Evolutionary conservation across 345 rosid species (phyloP).

Genomic region (Alliaria petiolata): DNA sequence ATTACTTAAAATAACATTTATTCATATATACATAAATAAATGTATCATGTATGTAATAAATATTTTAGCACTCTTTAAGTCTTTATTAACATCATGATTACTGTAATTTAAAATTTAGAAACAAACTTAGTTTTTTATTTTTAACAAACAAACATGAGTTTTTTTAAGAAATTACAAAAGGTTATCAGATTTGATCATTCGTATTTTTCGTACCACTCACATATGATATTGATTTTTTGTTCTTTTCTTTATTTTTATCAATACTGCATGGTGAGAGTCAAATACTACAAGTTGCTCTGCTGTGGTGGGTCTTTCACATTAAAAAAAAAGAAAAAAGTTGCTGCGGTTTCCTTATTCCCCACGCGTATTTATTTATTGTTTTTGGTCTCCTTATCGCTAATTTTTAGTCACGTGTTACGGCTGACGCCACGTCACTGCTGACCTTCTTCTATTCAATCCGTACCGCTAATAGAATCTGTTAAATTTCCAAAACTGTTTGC

Average conservation of each 20-base stretch:
- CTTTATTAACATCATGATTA: too few species aligned
- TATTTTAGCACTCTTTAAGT: too few species aligned
- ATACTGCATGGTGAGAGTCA: not conserved
- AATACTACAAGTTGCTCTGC: slow-evolving; percentile 15
- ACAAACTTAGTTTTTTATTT: too few species aligned
- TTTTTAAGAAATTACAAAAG: too few species aligned
- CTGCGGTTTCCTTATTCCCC: slow-evolving; percentile 25
- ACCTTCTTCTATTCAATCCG: not conserved
- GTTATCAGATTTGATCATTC: too few species aligned
- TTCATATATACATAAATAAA: too few species aligned
- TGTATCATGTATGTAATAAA: too few species aligned
- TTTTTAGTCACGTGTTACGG: slow-evolving; percentile 28
- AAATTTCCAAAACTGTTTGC: not conserved
- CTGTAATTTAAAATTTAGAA: too few species aligned
- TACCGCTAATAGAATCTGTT: not conserved
- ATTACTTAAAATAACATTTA: too few species aligned
- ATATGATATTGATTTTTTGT: not conserved
- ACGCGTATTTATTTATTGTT: slow-evolving; percentile 17
- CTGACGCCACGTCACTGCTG: slow-evolving; percentile 33
- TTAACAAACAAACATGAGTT: too few species aligned
- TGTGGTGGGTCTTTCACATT: not conserved
- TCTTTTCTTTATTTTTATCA: too few species aligned
- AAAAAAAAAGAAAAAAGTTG: not conserved
- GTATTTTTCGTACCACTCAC: not conserved
- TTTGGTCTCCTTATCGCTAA: slow-evolving; percentile 14